Evolutionary conservation across 257 asterid species (phyloP), one percentile per base, ranked within the genome.

Genomic region (Gynochthodes officinalis): DNA sequence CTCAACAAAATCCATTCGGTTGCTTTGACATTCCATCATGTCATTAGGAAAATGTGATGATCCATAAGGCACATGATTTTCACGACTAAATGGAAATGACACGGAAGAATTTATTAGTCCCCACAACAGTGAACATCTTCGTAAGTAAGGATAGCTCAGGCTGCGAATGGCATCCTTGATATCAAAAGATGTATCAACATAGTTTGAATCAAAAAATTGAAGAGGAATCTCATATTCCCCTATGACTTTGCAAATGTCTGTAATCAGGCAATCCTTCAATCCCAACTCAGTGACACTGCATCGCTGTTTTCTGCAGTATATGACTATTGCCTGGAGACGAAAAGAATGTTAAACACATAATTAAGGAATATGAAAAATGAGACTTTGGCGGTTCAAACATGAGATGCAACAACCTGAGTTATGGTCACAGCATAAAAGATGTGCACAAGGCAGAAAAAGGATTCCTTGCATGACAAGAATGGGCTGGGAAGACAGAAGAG

Each of bases 101-200:
- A 70, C 78, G 48, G 97, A 86, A 82, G 82, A 77, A 74, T 83
- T 84, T 72, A 92, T 77, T 44, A 95, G 85, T 80, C 86, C 92
- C 99, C 99, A 90, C 58, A 95, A 82, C 82, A 95, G 75, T 66
- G 91, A 95, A 80, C 98, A 95, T 89, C 96, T 86, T 78, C 99
- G 83, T 76, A 95, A 80, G 75, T 75, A 95, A n/a, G 99, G 99
- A 82, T 85, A 87, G 43, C 90, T 87, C 81, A 92, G 75, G 80
- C 92, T 79, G 50, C 94, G 91, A 70, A 95, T 85, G 8, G 90
- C 80, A 75, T 89, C 89, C 65, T 77, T 77, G 71, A 89, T 69
- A 78, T 86, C 87, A 72, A 73, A 80, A 69, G 84, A 79, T 72
- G 84, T 74, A 74, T 86, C 79, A 72, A 83, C 73, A 80, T 63